These are phyloP conservation scores for Cardamine chenopodiifolia DNA, from an alignment of 345 rosid genomes.

Conservation along the genomic window DNA sequence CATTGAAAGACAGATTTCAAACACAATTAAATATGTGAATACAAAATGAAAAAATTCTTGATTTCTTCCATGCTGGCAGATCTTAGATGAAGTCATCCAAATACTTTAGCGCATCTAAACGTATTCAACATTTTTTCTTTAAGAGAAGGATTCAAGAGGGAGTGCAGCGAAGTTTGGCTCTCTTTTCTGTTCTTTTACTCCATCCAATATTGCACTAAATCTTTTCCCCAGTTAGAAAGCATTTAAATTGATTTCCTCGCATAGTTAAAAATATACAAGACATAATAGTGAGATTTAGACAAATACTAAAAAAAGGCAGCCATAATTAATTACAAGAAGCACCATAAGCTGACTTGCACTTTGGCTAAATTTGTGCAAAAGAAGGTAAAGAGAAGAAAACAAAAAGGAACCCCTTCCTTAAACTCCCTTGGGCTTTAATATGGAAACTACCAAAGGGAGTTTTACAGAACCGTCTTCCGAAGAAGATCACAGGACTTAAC, in stretches of 20 bases:
- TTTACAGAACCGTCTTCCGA: background rate
- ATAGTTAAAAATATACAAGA: background rate
- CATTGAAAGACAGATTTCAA: background rate
- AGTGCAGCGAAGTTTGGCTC: constrained; percentile 15
- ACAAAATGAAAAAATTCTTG: background rate
- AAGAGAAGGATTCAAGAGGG: background rate
- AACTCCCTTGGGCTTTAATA: constrained; percentile 16
- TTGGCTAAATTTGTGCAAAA: constrained; percentile 27
- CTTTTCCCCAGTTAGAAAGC: background rate
- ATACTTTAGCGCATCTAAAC: background rate
- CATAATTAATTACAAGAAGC: constrained; percentile 16
- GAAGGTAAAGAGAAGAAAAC: constrained; percentile 4
- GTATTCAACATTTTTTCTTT: background rate
- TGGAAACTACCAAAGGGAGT: constrained; percentile 14
- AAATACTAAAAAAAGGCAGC: background rate
- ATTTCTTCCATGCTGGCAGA: background rate
- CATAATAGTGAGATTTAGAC: background rate
- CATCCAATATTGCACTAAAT: background rate
- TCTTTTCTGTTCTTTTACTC: background rate
- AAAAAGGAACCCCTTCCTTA: constrained; percentile 20
- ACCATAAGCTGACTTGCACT: background rate
- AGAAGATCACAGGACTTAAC: background rate
- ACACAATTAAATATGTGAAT: background rate
- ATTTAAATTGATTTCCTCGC: background rate
- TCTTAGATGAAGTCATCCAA: background rate